Conservation (phyloP, 305 asterid genomes). For the Fraxinus sp. region DNA sequence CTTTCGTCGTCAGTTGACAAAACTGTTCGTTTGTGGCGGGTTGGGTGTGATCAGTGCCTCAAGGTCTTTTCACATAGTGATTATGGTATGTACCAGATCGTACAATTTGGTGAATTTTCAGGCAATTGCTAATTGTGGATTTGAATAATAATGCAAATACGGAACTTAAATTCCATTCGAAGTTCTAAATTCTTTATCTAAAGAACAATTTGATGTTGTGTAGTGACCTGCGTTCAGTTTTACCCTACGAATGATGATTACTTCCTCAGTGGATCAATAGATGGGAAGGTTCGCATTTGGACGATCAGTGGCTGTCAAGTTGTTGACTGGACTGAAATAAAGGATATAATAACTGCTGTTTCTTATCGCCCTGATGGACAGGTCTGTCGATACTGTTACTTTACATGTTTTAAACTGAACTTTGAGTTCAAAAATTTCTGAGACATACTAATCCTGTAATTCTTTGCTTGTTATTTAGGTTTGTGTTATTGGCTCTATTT, state of each 20-base stretch:
- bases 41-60: conserved; percentile 77
- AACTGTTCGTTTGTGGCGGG: conserved; percentile 92
- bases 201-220: conserved; percentile 30
- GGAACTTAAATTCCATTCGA: background rate
- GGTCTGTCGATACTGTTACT: conserved; percentile 40
- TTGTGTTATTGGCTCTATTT: conserved; percentile 72
- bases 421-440: background rate
- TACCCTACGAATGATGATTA: conserved; percentile 65
- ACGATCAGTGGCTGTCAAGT: conserved; percentile 59
- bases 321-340: conserved; percentile 75
- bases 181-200: conserved; percentile 29
- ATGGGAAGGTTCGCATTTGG: conserved; percentile 96
- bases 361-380: conserved; percentile 80
- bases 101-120: background rate
- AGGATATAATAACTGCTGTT: conserved; percentile 85
- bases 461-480: conserved; percentile 48
- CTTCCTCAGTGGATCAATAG: conserved; percentile 92
- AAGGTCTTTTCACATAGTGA: conserved; percentile 75
- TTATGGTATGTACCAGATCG: conserved; percentile 51
- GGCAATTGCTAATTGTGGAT: conserved; percentile 2
- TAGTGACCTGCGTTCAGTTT: conserved; percentile 90
- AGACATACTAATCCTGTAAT: conserved; percentile 1
- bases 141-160: background rate
- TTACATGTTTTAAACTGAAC: background rate
- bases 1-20: conserved; percentile 87